Evolutionary conservation across 2,329 filamentous ascomycete species (phyloP), one percentile per base, ranked within the genome.

Genomic region (Nemania diffusa): DNA sequence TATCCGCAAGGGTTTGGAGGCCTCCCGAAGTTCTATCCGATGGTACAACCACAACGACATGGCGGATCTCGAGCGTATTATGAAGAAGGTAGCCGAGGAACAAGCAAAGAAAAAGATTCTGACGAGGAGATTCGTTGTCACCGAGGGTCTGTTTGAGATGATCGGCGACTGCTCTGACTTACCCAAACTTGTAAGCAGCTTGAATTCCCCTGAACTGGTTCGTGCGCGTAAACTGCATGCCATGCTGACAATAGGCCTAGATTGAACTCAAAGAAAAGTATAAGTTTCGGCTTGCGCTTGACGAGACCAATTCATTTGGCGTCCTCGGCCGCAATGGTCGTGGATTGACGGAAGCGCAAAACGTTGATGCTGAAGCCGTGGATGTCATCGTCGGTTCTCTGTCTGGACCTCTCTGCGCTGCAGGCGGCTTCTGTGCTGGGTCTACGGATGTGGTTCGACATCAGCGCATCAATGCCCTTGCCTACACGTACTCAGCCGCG

Each of bases 21-120:
- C 97, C 66, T 96, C 92, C 27, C 87, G 96, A 68, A 97, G 94
- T 81, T 95, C 88, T 62, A 92, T 99, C 69, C 87, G 90, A 68
- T 99, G 95, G 94, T 99, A 92, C 80, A 91, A 97, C 73, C 96
- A 99, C 80, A 96, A 97, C 77, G 93, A 99, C 77, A 94, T 97
- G 92, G 91, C 94, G 56, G 95, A 98, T 78, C 81, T 99, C 71
- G 93, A 98, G 79, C 85, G 89, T 32, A 92, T 97, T 29, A 87
- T 99, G 82, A 88, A 91, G 76, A 92, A 92, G 77, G 90, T 98
- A 34, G 91, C 91, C 34, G 92, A 94, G 80, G 95, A 98, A 79
- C 94, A 97, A 81, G 88, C 90, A 29, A 88, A 87, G 64, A 90
- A 91, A 75, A 97, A 94, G 84, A 93, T 92, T 66, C 83, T 99